Percentiles rank a stretch among this genome's conserved stretches.
Conservation (phyloP, 1,284 basidiomycete species). For the Ganoderma boninense region DNA sequence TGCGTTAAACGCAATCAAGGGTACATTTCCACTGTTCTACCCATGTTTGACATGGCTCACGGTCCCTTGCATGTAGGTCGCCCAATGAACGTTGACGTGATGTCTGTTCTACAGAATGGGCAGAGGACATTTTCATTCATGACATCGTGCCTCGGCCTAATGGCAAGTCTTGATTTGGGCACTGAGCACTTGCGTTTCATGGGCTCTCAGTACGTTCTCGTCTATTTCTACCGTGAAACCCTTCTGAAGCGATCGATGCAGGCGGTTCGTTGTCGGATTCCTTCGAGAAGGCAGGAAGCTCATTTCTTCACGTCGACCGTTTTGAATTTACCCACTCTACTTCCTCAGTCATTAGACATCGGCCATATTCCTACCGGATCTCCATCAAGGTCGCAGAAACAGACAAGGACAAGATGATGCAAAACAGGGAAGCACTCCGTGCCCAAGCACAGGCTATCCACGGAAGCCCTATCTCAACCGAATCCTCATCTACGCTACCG, state of each 20-base stretch:
- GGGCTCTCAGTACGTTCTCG: slow-evolving; percentile 66
- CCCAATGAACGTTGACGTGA: slow-evolving; percentile 83
- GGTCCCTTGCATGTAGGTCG: slow-evolving; percentile 52
- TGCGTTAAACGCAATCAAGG: slow-evolving; percentile 89
- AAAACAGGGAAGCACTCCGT: slow-evolving; percentile 36
- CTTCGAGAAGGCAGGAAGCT: slow-evolving; percentile 68
- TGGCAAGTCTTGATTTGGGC: slow-evolving; percentile 91
- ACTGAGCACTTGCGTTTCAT: slow-evolving; percentile 93
- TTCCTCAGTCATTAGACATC: slow-evolving; percentile 67
- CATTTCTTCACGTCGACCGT: slow-evolving; percentile 10
- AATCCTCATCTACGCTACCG: neutral
- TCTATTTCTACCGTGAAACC: too few species aligned
- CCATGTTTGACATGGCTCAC: neutral
- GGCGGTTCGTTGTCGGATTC: slow-evolving; percentile 88
- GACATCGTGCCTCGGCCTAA: slow-evolving; percentile 87
- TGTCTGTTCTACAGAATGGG: slow-evolving; percentile 77
- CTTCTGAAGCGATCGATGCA: slow-evolving; percentile 26
- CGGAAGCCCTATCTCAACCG: slow-evolving; percentile 6
- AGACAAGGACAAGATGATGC: slow-evolving; percentile 80
- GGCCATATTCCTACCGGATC: slow-evolving; percentile 74
- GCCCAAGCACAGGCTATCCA: slow-evolving; percentile 33
- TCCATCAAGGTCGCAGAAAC: slow-evolving; percentile 75
- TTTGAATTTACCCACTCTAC: neutral
- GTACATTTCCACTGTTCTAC: slow-evolving; percentile 45
- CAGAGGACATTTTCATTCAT: slow-evolving; percentile 88